Base-by-base conservation (phyloP, 208 protist genomes). In the Baffinella frigidus region DNA sequence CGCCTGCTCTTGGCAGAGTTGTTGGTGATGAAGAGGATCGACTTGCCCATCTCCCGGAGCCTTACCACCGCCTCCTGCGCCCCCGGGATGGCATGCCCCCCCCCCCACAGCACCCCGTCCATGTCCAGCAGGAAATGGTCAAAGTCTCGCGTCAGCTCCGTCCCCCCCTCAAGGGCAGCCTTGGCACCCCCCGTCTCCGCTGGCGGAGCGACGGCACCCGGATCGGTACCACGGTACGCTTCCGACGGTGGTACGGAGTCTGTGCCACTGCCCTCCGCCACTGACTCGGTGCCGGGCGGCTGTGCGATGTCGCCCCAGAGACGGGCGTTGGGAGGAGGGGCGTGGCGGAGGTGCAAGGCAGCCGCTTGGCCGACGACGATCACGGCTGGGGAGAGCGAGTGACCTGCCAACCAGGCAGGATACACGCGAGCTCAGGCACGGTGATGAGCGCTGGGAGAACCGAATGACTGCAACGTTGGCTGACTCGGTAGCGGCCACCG, bases 71-170 rank as follows among this genome's bases (percentile, higher is more conserved):
- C 74, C 44, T 45, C 74, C 0, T 35, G 1, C 30, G 74, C 0
- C n/a, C 74, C 74, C 11, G 36, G 41, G 33, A 84, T 11, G 7
- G 48, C 27, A n/a, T 61, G 7, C n/a, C 41, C 44, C 44, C 74
- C 74, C 20, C 30, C 48, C 74, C 74, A 84, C 7, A 84, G 74
- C 41, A 84, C 74, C 7, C 74, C 74, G 44, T 84, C 74, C 44
- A 84, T 62, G 44, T 84, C 74, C 39, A 84, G 74, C 74, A 84
- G 41, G 10, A 50, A 84, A 74, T 35, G 33, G 68, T 74, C 68
- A 24, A 7, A 74, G 24, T 64, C 56, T 24, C 24, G 24, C 56
- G 30, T 64, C 56, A 64, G 9, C 56, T n/a, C 56, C 56, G 7
- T n/a, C 17, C 56, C 56, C 17, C 9, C 56, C 56, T 64, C 9